Base-by-base conservation (phyloP, 1,139 yeast species). In the Petasospora rhodanensis region DNA sequence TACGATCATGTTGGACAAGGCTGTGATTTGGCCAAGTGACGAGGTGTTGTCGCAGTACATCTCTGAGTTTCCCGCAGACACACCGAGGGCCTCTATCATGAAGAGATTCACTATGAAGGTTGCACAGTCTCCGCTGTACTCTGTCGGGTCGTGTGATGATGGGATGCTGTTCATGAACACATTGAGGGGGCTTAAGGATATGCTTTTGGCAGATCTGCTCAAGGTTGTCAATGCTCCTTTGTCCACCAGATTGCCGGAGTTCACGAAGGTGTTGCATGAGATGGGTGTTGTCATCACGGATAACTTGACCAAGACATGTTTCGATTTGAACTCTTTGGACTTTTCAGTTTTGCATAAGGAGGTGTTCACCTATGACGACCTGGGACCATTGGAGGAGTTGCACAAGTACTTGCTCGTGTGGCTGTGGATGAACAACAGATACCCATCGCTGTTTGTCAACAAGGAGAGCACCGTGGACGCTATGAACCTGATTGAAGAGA, bases 381-480 rank as follows among this genome's bases (percentile, higher is more conserved):
- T 84, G 29, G 69, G 68, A 32, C 53, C 59, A 24, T 65, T 85
- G 31, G 97, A 89, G 54, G 70, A 70, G 14, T 62, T 82, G 43
- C 95, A 91, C 60, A 73, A 76, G 45, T 62, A 76, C 29, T 68
- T 85, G 16, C 69, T 80, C 45, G 61, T 85, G 11, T 89, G 76
- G 53, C 62, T 86, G 55, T 91, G 98, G 98, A 66, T 91, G 43
- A 71, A 85, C 40, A 91, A 85, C 54, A 61, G 96, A 51, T 89
- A 83, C 66, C 95, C 96, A 0, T 76, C 80, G 23, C 68, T 79
- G 33, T 83, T 87, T 49, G 72, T 82, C 9, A 96, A 86, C 53
- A 66, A 76, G 18, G 83, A 80, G 39, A 75, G 87, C 32, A 95
- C 95, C 0, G 58, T 59, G 25, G 84, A 82, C 38, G 58, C 85